Base-by-base conservation (phyloP, 169 alveolate species). In the Babesia gibsoni region DNA sequence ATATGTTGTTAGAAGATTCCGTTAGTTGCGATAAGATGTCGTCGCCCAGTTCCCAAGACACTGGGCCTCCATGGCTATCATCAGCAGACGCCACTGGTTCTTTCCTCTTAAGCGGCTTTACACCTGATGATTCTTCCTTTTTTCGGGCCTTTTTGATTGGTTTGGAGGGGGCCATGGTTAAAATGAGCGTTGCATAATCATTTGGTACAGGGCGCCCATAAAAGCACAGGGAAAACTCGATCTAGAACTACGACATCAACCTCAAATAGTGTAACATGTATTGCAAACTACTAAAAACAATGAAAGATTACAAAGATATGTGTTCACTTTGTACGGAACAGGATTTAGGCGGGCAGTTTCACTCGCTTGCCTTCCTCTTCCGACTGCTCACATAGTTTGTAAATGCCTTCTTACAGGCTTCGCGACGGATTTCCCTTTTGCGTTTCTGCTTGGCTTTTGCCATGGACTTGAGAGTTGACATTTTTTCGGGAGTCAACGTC, bases 371-470 rank as follows among this genome's bases (percentile, higher is more conserved):
- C n/a, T n/a, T n/a, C n/a, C 46, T 30, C 32, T 77, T 77, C 41
- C 73, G 61, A 12, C 41, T 39, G 41, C 75, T 67, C 42, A 35
- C 37, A 54, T 77, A 53, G 56, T 65, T 58, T 30, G 67, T 77
- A 41, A 77, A 77, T 0, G 64, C 73, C 61, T 67, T 57, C 69
- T 77, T 77, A 35, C 86, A 77, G 8, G 66, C 75, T 22, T 42
- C 59, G 39, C 73, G 70, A 0, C 86, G 74, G 27, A n/a, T 33
- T 7, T 67, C 58, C 20, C 69, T 48, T 10, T 54, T 50, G 2
- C 59, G 66, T 67, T 67, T 37, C 4, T 29, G 4, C 16, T 52
- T 59, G 50, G 52, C 63, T 3, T 25, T 49, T 10, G 49, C 58
- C 30, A n/a, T 23, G 14, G 59, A 52, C 56, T 41, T 42, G 12